Evolutionary conservation across 768 basidiomycete species (phyloP).

Genomic region (Suillus subluteus): DNA sequence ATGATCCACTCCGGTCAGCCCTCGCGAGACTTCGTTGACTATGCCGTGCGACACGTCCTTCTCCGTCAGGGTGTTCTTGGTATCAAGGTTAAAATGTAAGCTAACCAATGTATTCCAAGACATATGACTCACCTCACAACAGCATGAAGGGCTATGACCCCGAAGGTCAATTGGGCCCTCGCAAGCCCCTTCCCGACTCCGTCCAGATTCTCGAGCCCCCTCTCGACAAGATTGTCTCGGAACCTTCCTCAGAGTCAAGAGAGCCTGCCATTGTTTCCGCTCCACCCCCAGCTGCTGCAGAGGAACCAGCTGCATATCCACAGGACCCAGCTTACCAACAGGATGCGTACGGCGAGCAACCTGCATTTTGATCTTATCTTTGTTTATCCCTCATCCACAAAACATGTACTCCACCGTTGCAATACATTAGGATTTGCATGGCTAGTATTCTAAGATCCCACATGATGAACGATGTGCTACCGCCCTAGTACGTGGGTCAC

Average conservation of each 20-base stretch:
- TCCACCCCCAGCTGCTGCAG: constrained; percentile 51
- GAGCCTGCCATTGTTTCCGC: constrained; percentile 60
- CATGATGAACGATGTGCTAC: neutral
- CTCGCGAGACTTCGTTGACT: constrained; percentile 93
- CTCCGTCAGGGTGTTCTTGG: constrained; percentile 98
- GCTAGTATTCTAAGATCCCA: neutral
- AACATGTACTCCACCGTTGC: constrained; percentile 7
- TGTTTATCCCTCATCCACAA: constrained; percentile 4
- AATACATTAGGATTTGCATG: constrained; percentile 1
- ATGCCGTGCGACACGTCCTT: constrained; percentile 97
- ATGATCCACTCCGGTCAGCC: constrained; percentile 99
- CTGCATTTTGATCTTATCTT: constrained; percentile 56
- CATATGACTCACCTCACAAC: constrained; percentile 20
- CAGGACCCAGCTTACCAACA: constrained; percentile 41
- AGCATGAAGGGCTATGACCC: constrained; percentile 99
- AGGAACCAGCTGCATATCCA: constrained; percentile 46
- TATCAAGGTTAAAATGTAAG: constrained; percentile 99
- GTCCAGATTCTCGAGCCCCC: constrained; percentile 90
- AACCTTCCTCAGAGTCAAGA: constrained; percentile 89
- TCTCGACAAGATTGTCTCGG: constrained; percentile 86
- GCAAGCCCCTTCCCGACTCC: constrained; percentile 93
- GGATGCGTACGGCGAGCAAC: constrained; percentile 51
- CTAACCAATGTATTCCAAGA: constrained; percentile 11
- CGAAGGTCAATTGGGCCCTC: constrained; percentile 85
- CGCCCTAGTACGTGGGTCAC: constrained; percentile 31